phyloP scores from a whole-genome alignment of 805 yeast genomes.

The Kodamaea sagamina region DNA sequence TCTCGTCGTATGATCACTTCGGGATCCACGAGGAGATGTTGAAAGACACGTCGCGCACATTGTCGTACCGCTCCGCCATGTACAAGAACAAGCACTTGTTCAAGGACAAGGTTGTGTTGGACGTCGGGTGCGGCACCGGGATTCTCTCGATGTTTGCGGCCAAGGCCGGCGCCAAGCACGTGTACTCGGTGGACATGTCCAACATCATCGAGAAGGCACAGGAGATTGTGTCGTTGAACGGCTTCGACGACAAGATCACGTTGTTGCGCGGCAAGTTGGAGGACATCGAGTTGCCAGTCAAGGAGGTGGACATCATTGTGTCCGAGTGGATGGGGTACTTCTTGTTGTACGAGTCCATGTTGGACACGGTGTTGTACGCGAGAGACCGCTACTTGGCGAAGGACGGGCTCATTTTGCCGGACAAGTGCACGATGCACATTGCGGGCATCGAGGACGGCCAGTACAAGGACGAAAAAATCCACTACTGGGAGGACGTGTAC shows the following conservation, averaged over 20 bases:
- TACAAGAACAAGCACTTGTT: conserved; percentile 84
- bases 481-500: conserved; percentile 95
- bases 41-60: conserved; percentile 90
- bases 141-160: conserved; percentile 97
- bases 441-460: conserved; percentile 94
- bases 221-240: conserved; percentile 80
- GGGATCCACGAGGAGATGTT: conserved; percentile 99
- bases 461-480: conserved; percentile 87
- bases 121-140: conserved; percentile 99
- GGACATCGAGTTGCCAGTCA: conserved; percentile 83
- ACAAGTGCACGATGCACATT: conserved; percentile 82
- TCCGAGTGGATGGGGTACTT: conserved; percentile 99
- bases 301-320: conserved; percentile 89
- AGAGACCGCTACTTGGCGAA: conserved; percentile 81
- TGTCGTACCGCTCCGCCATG: conserved; percentile 89
- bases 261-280: conserved; percentile 90
- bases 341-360: conserved; percentile 92
- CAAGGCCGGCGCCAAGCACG: conserved; percentile 98
- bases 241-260: conserved; percentile 82
- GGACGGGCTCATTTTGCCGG: conserved; percentile 94
- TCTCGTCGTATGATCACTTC: conserved; percentile 92
- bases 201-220: conserved; percentile 96
- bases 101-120: conserved; percentile 91
- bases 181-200: conserved; percentile 96
- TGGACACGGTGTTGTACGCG: conserved; percentile 92